phyloP scores from a whole-genome alignment of 257 asterid species.

The Knoxia roxburghii region DNA sequence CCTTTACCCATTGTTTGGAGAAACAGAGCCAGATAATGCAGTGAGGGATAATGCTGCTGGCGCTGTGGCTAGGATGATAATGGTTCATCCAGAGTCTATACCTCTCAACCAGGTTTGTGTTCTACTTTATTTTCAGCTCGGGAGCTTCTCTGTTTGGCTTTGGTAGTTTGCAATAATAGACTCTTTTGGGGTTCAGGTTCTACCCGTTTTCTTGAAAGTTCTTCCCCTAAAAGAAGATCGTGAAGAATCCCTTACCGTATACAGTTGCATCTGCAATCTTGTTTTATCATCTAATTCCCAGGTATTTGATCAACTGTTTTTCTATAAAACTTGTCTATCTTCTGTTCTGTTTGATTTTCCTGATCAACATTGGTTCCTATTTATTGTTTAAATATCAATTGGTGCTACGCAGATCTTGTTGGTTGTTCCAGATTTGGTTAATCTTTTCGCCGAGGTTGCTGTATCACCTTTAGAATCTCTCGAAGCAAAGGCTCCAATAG shows the following conservation, averaged over 20 bases:
- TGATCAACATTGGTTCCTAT: neutral
- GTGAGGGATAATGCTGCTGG: conserved; percentile 99
- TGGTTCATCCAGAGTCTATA: conserved; percentile 78
- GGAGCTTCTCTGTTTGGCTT: conserved; percentile 15
- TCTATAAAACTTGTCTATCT: conserved; percentile 5
- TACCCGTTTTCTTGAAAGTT: conserved; percentile 81
- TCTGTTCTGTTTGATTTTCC: conserved; percentile 1
- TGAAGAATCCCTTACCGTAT: conserved; percentile 80
- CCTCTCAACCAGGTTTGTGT: conserved; percentile 74
- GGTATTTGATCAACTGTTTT: conserved; percentile 34
- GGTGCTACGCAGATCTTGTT: conserved; percentile 56
- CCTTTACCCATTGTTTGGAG: conserved; percentile 83
- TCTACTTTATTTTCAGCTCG: conserved; percentile 12
- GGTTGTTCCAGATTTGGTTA: conserved; percentile 74
- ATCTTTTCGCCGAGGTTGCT: conserved; percentile 86
- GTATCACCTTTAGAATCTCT: conserved; percentile 74
- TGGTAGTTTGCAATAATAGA: conserved; percentile 12
- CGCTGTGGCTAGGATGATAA: conserved; percentile 97
- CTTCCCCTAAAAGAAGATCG: conserved; percentile 95
- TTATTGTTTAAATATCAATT: conserved; percentile 8
- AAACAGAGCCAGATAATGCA: conserved; percentile 87
- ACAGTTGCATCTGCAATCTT: conserved; percentile 79
- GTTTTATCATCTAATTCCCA: conserved; percentile 85
- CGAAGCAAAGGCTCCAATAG: conserved; percentile 73
- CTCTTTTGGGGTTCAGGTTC: conserved; percentile 49